phyloP scores from a whole-genome alignment of 1,284 basidiomycete genomes.

The Gomphus bonarii region DNA sequence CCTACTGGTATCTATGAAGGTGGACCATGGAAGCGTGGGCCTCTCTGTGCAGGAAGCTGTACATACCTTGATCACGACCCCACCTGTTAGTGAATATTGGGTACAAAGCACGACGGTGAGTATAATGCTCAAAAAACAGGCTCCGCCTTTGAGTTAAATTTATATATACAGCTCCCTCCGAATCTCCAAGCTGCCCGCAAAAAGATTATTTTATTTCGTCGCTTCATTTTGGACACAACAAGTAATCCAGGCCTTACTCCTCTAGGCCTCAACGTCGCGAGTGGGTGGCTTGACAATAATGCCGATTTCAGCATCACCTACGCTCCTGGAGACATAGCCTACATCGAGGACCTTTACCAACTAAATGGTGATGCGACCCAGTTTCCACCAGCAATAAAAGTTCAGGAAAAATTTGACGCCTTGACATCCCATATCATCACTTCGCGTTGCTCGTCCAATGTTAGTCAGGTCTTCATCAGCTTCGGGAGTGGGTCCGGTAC shows the following conservation, averaged over 20 bases:
- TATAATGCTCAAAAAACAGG: neutral
- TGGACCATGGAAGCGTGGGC: slow-evolving; percentile 13
- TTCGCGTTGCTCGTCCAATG: slow-evolving; percentile 5
- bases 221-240: slow-evolving; percentile 17
- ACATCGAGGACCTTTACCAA: slow-evolving; percentile 19
- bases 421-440: slow-evolving; percentile 13
- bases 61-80: slow-evolving; percentile 10
- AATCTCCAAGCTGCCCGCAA: slow-evolving; percentile 15
- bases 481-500: slow-evolving; percentile 16
- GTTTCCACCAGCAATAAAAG: slow-evolving; percentile 9
- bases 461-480: slow-evolving; percentile 16
- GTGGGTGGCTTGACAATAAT: slow-evolving; percentile 15
- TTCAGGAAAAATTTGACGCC: slow-evolving; percentile 14
- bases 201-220: slow-evolving; percentile 17
- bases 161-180: slow-evolving; percentile 8
- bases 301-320: slow-evolving; percentile 15
- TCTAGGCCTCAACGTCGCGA: slow-evolving; percentile 6
- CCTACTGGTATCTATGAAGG: slow-evolving; percentile 17
- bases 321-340: slow-evolving; percentile 6
- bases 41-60: slow-evolving; percentile 11
- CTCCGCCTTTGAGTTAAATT: neutral
- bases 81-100: slow-evolving; percentile 12
- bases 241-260: slow-evolving; percentile 7
- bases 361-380: slow-evolving; percentile 11
- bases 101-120: slow-evolving; percentile 11